Percentiles rank a stretch among this genome's conserved stretches.
phyloP scores from a whole-genome alignment of 169 alveolate species.

The Plasmodium knowlesi region DNA sequence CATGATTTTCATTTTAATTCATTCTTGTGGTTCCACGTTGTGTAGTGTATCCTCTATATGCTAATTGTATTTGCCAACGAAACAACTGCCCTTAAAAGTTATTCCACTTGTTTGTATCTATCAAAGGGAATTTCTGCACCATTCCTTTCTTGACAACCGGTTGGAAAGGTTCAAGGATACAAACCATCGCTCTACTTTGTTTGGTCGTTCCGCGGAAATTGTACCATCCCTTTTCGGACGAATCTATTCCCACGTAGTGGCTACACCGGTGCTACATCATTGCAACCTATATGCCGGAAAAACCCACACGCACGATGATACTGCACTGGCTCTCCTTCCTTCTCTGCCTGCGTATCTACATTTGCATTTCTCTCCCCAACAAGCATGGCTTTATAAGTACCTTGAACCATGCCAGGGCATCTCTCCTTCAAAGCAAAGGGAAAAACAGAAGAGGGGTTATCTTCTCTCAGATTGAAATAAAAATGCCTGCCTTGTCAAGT shows the following conservation, averaged over 20 bases:
- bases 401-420: not conserved
- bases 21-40: not conserved
- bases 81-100: not conserved
- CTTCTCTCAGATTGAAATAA: slow-evolving; percentile 46
- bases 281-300: not conserved
- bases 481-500: slow-evolving; percentile 83
- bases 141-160: not conserved
- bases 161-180: not conserved
- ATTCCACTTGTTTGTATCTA: not conserved
- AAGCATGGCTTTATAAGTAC: slow-evolving; percentile 21
- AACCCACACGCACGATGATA: not conserved
- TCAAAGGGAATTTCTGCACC: not conserved
- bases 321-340: not conserved
- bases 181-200: not conserved
- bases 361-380: slow-evolving; percentile 9
- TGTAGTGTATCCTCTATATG: not conserved
- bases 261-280: not conserved
- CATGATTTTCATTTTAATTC: not conserved
- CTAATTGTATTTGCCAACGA: not conserved
- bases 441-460: slow-evolving; percentile 22
- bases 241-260: not conserved
- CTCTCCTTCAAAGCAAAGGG: not conserved
- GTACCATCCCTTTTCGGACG: not conserved
- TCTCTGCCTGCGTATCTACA: slow-evolving; percentile 9
- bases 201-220: not conserved